Base-by-base conservation (phyloP, 495 filamentous ascomycete species). In the Sordaria brevicollis region DNA sequence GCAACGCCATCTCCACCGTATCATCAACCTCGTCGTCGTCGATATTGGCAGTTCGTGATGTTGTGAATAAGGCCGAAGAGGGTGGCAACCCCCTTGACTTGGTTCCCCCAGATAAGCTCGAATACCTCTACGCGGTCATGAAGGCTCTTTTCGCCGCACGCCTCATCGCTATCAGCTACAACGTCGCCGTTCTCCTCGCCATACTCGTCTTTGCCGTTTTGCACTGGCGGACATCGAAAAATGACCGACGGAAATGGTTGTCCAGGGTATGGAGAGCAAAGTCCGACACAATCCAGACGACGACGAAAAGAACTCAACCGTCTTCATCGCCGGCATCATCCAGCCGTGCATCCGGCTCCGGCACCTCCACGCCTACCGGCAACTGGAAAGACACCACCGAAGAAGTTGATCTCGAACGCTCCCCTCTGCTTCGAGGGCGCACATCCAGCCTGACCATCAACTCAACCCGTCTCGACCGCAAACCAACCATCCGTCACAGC, bases 121-220 rank as follows among this genome's bases (percentile, higher is more conserved):
- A 75, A 35, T 83, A 81, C 29, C 41, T 83, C 11, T 68, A 69
- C n/a, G 39, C 75, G 9, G 68, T 83, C 9, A 77, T 82, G 54
- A 36, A 70, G 10, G 70, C 74, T 15, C 71, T 82, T 38, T 78
- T 74, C 68, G 68, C 79, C 19, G 75, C 78, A 9, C 80, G 80
- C 35, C 37, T 39, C 29, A 73, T 84, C 34, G 75, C 78, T 15
- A 71, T 69, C 15, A 77, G 72, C 2, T 82, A 83, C 67, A 83
- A 80, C 54, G 36, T 80, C 15, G 73, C 74, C 33, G 65, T 82
- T n/a, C 17, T 82, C 19, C 29, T 68, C 8, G 71, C 79, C 21
- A 71, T 83, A 15, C 10, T 74, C 1, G 33, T 76, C 5, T 66
- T 82, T 57, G 39, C 78, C 37, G 33, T 77, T 43, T 65, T 72